Evolutionary conservation across 306 rosid species (phyloP).

Genomic region (Lagenaria siceraria): DNA sequence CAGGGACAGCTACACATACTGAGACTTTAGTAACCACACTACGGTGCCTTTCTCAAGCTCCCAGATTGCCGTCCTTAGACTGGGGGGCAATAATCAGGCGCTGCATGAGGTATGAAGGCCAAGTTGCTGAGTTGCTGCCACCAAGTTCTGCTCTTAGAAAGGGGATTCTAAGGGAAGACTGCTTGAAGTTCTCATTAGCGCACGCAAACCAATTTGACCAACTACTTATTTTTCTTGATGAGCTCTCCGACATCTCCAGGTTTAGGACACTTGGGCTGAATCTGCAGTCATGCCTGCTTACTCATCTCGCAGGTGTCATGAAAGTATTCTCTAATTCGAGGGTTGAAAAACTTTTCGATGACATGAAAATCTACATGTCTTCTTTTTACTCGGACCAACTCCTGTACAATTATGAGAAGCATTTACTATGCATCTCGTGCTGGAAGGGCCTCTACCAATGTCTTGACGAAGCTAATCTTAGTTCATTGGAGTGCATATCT

Average conservation of each 20-base stretch:
- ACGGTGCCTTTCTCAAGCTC: constrained; percentile 87
- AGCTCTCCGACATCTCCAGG: constrained; percentile 67
- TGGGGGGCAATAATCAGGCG: constrained; percentile 84
- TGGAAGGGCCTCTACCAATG: constrained; percentile 84
- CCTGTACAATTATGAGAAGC: constrained; percentile 23
- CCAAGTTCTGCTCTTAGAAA: constrained; percentile 27
- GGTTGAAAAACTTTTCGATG: constrained; percentile 55
- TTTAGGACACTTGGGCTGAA: constrained; percentile 61
- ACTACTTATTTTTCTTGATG: constrained; percentile 75
- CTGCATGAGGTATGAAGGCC: constrained; percentile 71
- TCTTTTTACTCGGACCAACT: constrained; percentile 29
- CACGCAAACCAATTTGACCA: constrained; percentile 78
- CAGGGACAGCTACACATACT: constrained; percentile 22
- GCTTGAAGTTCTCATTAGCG: constrained; percentile 55
- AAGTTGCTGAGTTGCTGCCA: constrained; percentile 23
- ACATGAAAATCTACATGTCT: constrained; percentile 38
- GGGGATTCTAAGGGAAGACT: constrained; percentile 65
- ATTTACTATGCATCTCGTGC: constrained; percentile 44
- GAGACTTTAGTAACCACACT: constrained; percentile 34
- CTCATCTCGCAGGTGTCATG: constrained; percentile 60
- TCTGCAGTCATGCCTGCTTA: constrained; percentile 55
- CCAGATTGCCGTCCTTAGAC: constrained; percentile 76
- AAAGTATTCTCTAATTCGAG: constrained; percentile 76
- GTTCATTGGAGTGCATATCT: constrained; percentile 40
- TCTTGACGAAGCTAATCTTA: constrained; percentile 57